Conservation (phyloP, 805 yeast genomes). For the Candida railenensis region DNA sequence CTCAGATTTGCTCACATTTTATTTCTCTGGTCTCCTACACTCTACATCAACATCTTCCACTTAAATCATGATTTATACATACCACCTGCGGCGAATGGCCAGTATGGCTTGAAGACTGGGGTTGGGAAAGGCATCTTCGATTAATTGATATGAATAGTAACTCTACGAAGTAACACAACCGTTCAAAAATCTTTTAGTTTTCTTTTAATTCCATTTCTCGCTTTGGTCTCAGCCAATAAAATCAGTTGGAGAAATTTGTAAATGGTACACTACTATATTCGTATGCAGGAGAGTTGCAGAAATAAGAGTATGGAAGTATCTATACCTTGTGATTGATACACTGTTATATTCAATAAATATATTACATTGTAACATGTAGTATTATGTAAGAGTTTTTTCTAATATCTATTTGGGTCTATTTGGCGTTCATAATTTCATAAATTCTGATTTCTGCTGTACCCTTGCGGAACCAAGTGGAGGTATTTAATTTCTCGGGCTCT, state of each 20-base stretch:
- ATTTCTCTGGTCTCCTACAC: too few relatives aligned
- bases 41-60: too few relatives aligned
- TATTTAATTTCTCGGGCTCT: background rate
- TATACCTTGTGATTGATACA: too few relatives aligned
- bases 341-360: too few relatives aligned
- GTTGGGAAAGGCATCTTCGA: conserved; percentile 41
- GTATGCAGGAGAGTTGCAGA: background rate
- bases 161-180: background rate
- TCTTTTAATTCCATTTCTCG: background rate
- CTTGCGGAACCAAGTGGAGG: conserved; percentile 23
- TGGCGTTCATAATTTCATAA: conserved; percentile 23
- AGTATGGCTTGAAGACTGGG: conserved; percentile 65
- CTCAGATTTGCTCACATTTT: too few relatives aligned
- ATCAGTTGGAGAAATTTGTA: background rate
- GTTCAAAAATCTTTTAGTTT: background rate
- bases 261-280: background rate
- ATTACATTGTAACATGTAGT: too few relatives aligned
- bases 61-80: conserved; percentile 27
- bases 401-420: too few relatives aligned
- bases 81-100: conserved; percentile 91
- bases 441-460: conserved; percentile 28
- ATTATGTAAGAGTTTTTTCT: too few relatives aligned
- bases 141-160: background rate
- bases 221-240: conserved; percentile 2
- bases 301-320: too few relatives aligned